Evolutionary conservation across 2,329 filamentous ascomycete genomes (phyloP).

Genomic region (Hypoxylon sp.): DNA sequence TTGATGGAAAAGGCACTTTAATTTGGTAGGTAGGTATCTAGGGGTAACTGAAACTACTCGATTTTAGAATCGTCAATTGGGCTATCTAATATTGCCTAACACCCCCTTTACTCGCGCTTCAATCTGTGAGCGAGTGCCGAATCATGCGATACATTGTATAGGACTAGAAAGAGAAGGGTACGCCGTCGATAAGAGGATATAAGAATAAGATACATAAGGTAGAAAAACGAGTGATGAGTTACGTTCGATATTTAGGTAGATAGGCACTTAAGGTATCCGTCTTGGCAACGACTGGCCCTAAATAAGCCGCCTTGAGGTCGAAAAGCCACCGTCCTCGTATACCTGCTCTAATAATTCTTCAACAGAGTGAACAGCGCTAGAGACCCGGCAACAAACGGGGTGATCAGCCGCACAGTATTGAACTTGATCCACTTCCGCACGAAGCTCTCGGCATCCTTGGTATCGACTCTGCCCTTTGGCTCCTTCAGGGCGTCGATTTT

Average conservation of each 20-base stretch:
- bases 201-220: not conserved
- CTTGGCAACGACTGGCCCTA: not conserved
- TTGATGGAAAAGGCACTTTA: not conserved
- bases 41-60: not conserved
- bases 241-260: not conserved
- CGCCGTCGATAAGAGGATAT: not conserved
- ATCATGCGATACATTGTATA: slow-evolving; percentile 3
- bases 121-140: slow-evolving; percentile 2
- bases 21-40: no score
- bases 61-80: not conserved
- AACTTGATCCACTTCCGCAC: slow-evolving; percentile 56
- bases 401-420: slow-evolving; percentile 56
- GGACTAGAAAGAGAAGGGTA: not conserved
- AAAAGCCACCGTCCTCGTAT: not conserved
- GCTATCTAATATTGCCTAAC: not conserved
- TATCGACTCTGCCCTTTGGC: slow-evolving; percentile 45
- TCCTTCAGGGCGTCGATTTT: slow-evolving; percentile 60
- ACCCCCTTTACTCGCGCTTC: not conserved
- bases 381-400: slow-evolving; percentile 55
- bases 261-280: not conserved
- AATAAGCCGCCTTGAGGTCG: not conserved
- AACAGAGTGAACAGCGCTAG: slow-evolving; percentile 55
- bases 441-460: slow-evolving; percentile 53
- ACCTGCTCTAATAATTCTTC: slow-evolving; percentile 37
- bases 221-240: not conserved